Evolutionary conservation across 2,329 filamentous ascomycete genomes (phyloP), one percentile per base, ranked within the genome.

Genomic region (Botryotinia narcissicola): DNA sequence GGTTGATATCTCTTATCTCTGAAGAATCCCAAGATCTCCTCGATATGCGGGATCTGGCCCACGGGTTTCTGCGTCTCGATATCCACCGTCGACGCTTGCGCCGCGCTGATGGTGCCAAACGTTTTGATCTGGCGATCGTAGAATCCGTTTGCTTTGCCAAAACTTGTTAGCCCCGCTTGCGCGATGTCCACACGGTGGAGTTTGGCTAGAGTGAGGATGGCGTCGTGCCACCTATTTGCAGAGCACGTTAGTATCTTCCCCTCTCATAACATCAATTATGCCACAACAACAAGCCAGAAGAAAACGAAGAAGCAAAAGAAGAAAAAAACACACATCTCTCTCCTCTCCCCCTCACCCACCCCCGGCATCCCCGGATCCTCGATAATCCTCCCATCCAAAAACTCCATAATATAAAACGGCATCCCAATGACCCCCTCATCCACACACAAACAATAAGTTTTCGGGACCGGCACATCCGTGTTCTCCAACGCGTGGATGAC

Each of bases 331-430:
- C 82, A 91, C 90, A 98, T 92, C 79, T 89, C 88, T 46, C 85
- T 89, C 74, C 95, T 88, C 77, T 97, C 91, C 59, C 86, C 86
- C 0, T 92, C 83, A 40, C 86, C 87, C 20, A 94, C 89, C 20
- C 86, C 91, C 3, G 94, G 95, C 81, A 98, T 91, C 46, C 91
- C 86, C 61, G 94, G 92, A 83, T 98, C 94, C 80, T 95, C 93
- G 80, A 98, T 93, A 83, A 98, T 97, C 80, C 96, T 91, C 32
- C 96, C 96, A 80, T 97, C 92, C 75, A 98, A 87, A 82, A 96
- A 98, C 82, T 94, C 91, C 96, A 99, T 98, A 80, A 98, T 91
- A 84, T 99, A 98, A 83, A 98, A 99, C 9, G 94, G 89, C 12
- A 95, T 98, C 73, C 95, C 96, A 76, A 98, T 86, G 54, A 98